A percentile compares a stretch with the other conserved stretches of the same genome.
These are phyloP conservation scores for Lachnellula hyalina DNA, from an alignment of 2,329 filamentous ascomycete species.

Conservation along the genomic window DNA sequence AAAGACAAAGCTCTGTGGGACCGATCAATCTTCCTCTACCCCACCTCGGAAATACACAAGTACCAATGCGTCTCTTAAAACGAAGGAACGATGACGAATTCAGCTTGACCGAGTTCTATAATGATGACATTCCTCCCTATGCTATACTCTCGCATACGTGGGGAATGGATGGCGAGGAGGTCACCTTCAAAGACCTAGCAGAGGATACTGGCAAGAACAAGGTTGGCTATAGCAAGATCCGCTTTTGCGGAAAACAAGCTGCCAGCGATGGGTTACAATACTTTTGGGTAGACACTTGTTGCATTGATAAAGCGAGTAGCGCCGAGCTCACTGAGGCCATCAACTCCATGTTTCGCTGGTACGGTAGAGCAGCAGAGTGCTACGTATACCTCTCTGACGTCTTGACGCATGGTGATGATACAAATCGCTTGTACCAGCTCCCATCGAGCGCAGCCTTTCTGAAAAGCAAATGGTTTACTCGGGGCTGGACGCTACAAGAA, in stretches of 20 bases:
- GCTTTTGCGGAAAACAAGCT: slow-evolving; percentile 14
- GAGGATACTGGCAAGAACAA: slow-evolving; percentile 3
- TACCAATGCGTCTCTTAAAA: too few species aligned
- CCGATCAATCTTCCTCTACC: too few species aligned
- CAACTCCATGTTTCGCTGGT: slow-evolving; percentile 19
- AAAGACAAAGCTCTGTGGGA: too few species aligned
- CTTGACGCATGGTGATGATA: too few species aligned
- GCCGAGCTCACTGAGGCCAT: slow-evolving; percentile 15
- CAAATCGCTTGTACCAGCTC: too few species aligned
- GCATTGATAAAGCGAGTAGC: slow-evolving; percentile 14
- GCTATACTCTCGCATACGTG: slow-evolving; percentile 27
- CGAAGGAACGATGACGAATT: too few species aligned
- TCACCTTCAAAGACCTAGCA: slow-evolving; percentile 10
- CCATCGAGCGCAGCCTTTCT: too few species aligned
- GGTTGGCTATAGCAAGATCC: slow-evolving; percentile 11
- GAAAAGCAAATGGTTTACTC: slow-evolving; percentile 13
- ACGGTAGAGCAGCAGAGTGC: slow-evolving; percentile 10
- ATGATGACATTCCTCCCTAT: too few species aligned
- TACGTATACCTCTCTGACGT: slow-evolving; percentile 18
- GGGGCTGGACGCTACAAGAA: slow-evolving; percentile 17
- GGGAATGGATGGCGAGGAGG: slow-evolving; percentile 13
- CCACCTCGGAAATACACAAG: too few species aligned
- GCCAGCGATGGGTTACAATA: slow-evolving; percentile 11
- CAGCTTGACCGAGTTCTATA: too few species aligned
- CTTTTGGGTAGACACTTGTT: slow-evolving; percentile 19